A percentile compares a stretch with the other conserved stretches of the same genome.
Conservation (phyloP, 2,329 filamentous ascomycete species). For the Spiromastix sp. region DNA sequence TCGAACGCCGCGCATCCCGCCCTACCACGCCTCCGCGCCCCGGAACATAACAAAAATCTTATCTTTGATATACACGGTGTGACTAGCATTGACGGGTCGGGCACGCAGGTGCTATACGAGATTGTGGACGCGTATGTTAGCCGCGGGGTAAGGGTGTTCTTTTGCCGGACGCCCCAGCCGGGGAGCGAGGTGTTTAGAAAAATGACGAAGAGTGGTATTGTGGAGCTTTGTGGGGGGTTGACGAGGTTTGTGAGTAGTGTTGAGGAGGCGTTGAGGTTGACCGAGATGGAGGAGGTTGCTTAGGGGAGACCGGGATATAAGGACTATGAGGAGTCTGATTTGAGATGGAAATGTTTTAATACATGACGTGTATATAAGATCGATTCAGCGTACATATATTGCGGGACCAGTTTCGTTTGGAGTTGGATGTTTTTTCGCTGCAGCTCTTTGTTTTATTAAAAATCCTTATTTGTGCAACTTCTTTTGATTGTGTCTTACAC, state of each 20-base stretch:
- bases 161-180: constrained; percentile 43
- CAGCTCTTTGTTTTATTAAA: no score
- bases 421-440: no score
- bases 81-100: constrained; percentile 84
- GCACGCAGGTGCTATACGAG: constrained; percentile 80
- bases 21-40: constrained; percentile 63
- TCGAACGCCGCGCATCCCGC: constrained; percentile 76
- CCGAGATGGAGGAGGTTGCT: constrained; percentile 56
- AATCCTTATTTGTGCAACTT: no score
- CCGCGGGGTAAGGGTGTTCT: constrained; percentile 52
- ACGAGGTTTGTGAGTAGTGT: constrained; percentile 73
- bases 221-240: constrained; percentile 69
- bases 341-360: no score
- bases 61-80: constrained; percentile 99
- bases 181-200: constrained; percentile 55
- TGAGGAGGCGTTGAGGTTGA: constrained; percentile 70
- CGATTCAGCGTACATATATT: no score
- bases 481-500: no score
- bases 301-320: no score
- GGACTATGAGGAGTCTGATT: no score
- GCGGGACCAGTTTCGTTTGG: no score
- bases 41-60: constrained; percentile 80
- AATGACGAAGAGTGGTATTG: constrained; percentile 72
- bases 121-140: constrained; percentile 76
- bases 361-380: no score